phyloP scores from a whole-genome alignment of 2,329 filamentous ascomycete genomes.

The Dryadomyces quercivorus region DNA sequence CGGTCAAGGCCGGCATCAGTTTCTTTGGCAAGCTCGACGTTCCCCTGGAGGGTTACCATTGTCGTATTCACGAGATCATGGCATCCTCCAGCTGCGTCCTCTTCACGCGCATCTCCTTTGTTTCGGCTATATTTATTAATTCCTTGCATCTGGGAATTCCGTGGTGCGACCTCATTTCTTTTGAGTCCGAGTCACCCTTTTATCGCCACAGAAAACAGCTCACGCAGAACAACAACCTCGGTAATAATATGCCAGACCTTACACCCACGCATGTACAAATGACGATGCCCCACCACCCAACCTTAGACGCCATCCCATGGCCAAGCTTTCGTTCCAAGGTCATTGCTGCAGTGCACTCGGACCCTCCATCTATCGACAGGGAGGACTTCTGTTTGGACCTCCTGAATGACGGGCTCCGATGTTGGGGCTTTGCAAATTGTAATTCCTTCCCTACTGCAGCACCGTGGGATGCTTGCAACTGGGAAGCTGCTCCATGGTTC shows the following conservation, averaged over 20 bases:
- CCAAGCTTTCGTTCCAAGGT: slow-evolving; percentile 3
- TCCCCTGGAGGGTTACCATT: neutral
- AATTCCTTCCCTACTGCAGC: neutral
- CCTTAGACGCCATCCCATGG: slow-evolving; percentile 6
- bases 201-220: slow-evolving; percentile 1
- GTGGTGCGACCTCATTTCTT: neutral
- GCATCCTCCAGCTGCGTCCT: neutral
- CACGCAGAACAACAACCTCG: neutral
- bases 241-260: neutral
- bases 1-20: slow-evolving; percentile 1
- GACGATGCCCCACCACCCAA: slow-evolving; percentile 3
- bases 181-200: slow-evolving; percentile 3
- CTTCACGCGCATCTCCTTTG: slow-evolving; percentile 4
- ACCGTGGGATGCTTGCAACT: slow-evolving; percentile 22
- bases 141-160: slow-evolving; percentile 3
- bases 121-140: slow-evolving; percentile 3
- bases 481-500: slow-evolving; percentile 18
- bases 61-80: neutral
- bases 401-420: slow-evolving; percentile 4
- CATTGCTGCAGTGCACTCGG: slow-evolving; percentile 1
- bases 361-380: slow-evolving; percentile 4
- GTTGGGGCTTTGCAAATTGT: slow-evolving; percentile 3
- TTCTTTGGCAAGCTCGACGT: slow-evolving; percentile 1
- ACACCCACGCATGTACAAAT: slow-evolving; percentile 3
- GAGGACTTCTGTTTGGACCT: slow-evolving; percentile 8